Percentiles rank a stretch among this genome's conserved stretches.
phyloP scores from a whole-genome alignment of 2,329 filamentous ascomycete genomes.

The Trichoderma breve region DNA sequence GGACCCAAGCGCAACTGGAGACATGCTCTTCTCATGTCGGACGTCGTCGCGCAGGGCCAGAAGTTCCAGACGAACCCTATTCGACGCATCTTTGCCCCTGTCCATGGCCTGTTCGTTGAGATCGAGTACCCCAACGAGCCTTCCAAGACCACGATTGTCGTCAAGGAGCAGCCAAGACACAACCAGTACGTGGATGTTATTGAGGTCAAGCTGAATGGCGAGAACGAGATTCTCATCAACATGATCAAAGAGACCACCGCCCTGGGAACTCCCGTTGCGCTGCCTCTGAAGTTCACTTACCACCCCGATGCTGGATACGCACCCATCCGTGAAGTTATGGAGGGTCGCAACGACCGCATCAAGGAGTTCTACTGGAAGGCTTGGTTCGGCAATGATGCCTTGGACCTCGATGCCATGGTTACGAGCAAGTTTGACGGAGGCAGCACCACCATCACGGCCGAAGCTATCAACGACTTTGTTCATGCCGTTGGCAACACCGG shows the following conservation, averaged over 20 bases:
- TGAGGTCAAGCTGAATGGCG: conserved; percentile 71
- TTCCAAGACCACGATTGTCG: conserved; percentile 76
- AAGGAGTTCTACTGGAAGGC: conserved; percentile 99
- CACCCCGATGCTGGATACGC: conserved; percentile 94
- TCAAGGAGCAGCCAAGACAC: conserved; percentile 82
- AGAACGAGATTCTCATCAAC: conserved; percentile 81
- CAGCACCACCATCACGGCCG: conserved; percentile 78
- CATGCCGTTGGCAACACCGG: conserved; percentile 97
- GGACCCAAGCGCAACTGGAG: conserved; percentile 87
- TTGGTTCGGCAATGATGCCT: conserved; percentile 87
- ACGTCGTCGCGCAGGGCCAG: conserved; percentile 91
- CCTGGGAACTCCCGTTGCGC: conserved; percentile 73
- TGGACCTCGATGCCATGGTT: conserved; percentile 81
- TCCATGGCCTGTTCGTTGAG: conserved; percentile 84
- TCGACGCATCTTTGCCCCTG: conserved; percentile 83
- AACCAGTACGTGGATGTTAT: conserved; percentile 87
- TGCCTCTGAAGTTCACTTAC: conserved; percentile 88
- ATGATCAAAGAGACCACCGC: conserved; percentile 93
- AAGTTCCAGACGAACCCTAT: conserved; percentile 98
- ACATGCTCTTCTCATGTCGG: conserved; percentile 88
- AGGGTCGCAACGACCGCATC: conserved; percentile 92
- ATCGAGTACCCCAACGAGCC: conserved; percentile 79
- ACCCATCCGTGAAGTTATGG: conserved; percentile 97
- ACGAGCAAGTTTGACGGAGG: conserved; percentile 90
- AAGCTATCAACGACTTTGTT: conserved; percentile 98